A percentile compares a stretch with the other conserved stretches of the same genome.
Evolutionary conservation across 495 filamentous ascomycete species (phyloP).

Genomic region (Penicillium mononematosum): DNA sequence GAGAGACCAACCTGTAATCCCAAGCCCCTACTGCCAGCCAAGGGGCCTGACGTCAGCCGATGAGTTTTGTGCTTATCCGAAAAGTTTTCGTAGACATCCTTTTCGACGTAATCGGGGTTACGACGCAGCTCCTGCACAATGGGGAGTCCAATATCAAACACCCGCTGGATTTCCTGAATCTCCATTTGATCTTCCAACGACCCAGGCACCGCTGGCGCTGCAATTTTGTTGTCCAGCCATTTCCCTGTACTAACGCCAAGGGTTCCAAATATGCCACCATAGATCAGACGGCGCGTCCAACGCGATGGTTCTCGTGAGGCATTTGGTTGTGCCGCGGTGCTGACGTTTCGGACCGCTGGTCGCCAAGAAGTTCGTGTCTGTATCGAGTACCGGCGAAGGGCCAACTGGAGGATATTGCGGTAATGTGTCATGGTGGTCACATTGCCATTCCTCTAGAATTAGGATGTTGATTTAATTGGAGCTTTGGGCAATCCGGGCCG

Average conservation of each 20-base stretch:
- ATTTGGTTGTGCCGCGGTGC: constrained; percentile 20
- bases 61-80: constrained; percentile 36
- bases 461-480: constrained; percentile 4
- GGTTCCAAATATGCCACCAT: constrained; percentile 36
- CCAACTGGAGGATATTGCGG: constrained; percentile 28
- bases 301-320: constrained; percentile 24
- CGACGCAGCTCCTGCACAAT: constrained; percentile 52
- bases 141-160: constrained; percentile 44
- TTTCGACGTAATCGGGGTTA: constrained; percentile 53
- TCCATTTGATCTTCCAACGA: constrained; percentile 28
- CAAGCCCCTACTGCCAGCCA: constrained; percentile 41
- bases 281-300: constrained; percentile 43
- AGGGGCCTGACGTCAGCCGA: constrained; percentile 41
- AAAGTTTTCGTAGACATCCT: constrained; percentile 55
- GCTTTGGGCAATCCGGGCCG: constrained; percentile 5
- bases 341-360: constrained; percentile 23
- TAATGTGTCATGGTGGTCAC: constrained; percentile 36
- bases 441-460: constrained; percentile 11
- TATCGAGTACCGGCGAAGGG: constrained; percentile 16
- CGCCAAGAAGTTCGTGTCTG: constrained; percentile 10
- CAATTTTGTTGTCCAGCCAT: constrained; percentile 30
- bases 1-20: constrained; percentile 42
- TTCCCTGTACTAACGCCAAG: constrained; percentile 31
- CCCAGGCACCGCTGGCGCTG: constrained; percentile 34
- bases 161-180: constrained; percentile 26